These are phyloP conservation scores for Hyaloscypha hepaticicola DNA, from an alignment of 495 filamentous ascomycete species.

Conservation along the genomic window DNA sequence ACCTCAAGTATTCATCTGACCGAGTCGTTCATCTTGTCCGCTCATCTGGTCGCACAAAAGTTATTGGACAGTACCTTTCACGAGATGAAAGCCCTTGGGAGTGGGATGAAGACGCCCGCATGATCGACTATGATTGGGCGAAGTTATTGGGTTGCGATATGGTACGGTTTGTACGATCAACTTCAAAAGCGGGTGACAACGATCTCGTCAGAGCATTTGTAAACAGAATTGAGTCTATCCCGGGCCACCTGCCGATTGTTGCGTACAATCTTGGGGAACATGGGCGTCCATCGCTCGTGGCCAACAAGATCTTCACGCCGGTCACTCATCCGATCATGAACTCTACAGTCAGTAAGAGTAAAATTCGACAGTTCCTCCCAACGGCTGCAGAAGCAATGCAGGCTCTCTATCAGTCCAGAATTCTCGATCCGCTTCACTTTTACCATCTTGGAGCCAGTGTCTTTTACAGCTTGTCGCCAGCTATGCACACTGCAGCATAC, in stretches of 20 bases:
- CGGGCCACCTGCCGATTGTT: conserved; percentile 52
- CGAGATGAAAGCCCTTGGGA: conserved; percentile 47
- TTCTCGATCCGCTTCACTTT: conserved; percentile 67
- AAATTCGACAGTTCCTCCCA: conserved; percentile 41
- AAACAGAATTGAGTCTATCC: conserved; percentile 42
- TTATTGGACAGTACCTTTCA: conserved; percentile 66
- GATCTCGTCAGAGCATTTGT: conserved; percentile 55
- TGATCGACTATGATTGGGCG: conserved; percentile 56
- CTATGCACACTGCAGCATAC: conserved; percentile 78
- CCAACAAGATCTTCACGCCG: conserved; percentile 65
- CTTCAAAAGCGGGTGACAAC: conserved; percentile 57
- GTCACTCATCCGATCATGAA: conserved; percentile 67
- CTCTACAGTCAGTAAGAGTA: conserved; percentile 34
- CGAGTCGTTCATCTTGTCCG: conserved; percentile 53
- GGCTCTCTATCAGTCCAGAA: conserved; percentile 51
- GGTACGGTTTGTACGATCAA: conserved; percentile 65
- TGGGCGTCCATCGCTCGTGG: conserved; percentile 65
- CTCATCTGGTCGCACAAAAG: conserved; percentile 63
- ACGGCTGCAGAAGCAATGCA: conserved; percentile 59
- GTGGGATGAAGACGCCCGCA: conserved; percentile 62
- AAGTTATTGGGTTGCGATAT: conserved; percentile 66
- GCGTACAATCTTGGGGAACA: conserved; percentile 71
- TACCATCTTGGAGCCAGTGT: conserved; percentile 74
- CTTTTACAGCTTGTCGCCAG: conserved; percentile 72
- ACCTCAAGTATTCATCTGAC: conserved; percentile 53